phyloP scores from a whole-genome alignment of 1,284 basidiomycete species.

The Mycena citricolor region DNA sequence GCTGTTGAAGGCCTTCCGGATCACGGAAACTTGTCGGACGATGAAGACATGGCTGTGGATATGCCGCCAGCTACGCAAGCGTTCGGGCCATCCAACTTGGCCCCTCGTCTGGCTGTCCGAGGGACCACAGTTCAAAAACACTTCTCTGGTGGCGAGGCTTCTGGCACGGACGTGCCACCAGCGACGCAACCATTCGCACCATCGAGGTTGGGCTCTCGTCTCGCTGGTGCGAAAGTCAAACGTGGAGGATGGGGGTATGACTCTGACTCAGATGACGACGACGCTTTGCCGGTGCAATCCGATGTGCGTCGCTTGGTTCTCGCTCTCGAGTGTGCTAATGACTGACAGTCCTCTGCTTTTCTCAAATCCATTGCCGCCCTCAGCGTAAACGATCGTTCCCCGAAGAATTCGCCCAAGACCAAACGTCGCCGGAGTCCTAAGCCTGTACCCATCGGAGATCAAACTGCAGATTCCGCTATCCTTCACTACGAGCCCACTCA shows the following conservation, averaged over 20 bases:
- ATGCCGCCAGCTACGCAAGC: conserved; percentile 39
- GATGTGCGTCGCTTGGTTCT: conserved; percentile 2
- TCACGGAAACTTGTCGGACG: no score
- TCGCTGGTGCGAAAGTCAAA: background rate
- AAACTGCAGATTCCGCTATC: background rate
- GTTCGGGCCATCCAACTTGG: conserved; percentile 39
- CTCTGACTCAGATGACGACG: conserved; percentile 15
- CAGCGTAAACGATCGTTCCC: conserved; percentile 26
- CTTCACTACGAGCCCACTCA: background rate
- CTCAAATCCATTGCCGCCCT: conserved; percentile 3
- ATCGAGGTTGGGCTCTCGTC: conserved; percentile 31
- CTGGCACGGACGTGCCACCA: conserved; percentile 24
- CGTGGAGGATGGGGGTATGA: conserved; percentile 20
- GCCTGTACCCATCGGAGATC: background rate
- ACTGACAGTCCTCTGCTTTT: conserved; percentile 5
- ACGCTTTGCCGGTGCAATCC: conserved; percentile 2
- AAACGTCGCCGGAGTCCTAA: conserved; percentile 16
- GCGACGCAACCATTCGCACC: conserved; percentile 39
- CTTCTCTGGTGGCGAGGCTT: conserved; percentile 12
- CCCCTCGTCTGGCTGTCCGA: no score
- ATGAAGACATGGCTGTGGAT: conserved; percentile 25
- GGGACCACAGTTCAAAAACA: conserved; percentile 3
- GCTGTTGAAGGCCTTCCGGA: conserved; percentile 31
- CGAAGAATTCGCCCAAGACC: conserved; percentile 31
- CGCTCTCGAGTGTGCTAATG: conserved; percentile 14